A percentile compares a stretch with the other conserved stretches of the same genome.
Conservation (phyloP, 345 rosid species). For the Rhizophora apiculata region DNA sequence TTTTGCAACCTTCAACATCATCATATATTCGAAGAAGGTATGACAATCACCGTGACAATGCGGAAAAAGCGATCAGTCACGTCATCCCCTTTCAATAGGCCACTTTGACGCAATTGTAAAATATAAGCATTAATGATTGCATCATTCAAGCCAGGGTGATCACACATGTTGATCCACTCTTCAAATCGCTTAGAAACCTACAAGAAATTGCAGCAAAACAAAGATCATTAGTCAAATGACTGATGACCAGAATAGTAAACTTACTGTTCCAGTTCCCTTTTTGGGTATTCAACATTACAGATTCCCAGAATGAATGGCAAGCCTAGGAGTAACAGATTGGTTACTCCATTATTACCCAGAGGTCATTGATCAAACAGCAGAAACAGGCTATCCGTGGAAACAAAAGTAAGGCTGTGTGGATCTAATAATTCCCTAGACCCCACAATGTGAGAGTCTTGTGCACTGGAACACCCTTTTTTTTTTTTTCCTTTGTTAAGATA, state of each 20-base stretch:
- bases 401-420: no score
- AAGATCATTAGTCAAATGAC: neutral
- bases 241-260: neutral
- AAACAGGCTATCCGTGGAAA: no score
- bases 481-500: no score
- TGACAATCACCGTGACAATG: conserved; percentile 50
- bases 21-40: neutral
- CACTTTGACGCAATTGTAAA: conserved; percentile 71
- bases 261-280: neutral
- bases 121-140: conserved; percentile 53
- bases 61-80: conserved; percentile 81
- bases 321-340: no score
- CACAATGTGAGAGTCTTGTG: no score
- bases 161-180: conserved; percentile 82
- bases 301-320: no score
- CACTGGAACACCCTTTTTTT: no score
- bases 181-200: conserved; percentile 71
- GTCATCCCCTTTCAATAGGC: conserved; percentile 84
- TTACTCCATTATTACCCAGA: no score
- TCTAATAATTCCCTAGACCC: no score
- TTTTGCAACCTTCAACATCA: neutral
- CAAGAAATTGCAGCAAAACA: neutral
- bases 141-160: conserved; percentile 72
- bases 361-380: no score
- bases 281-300: neutral